These are phyloP conservation scores for Tulasnella sp. DNA, from an alignment of 768 basidiomycete species.

Conservation along the genomic window DNA sequence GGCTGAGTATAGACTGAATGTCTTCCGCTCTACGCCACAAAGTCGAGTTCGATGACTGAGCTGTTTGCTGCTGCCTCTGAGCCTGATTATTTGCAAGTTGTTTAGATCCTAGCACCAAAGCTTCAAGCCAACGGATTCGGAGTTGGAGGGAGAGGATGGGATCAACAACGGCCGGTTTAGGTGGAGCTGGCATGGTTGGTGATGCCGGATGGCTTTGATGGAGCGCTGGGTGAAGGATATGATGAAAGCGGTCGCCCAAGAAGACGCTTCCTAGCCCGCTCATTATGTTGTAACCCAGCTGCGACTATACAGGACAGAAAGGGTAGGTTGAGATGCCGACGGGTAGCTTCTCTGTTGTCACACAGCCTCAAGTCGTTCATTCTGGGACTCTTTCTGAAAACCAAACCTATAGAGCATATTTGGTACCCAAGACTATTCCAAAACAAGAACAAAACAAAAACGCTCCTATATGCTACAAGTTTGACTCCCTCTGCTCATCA, in stretches of 20 bases:
- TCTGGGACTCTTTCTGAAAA: no score
- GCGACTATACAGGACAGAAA: no score
- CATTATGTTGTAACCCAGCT: no score
- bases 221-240: constrained; percentile 45
- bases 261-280: constrained; percentile 59
- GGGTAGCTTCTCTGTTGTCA: no score
- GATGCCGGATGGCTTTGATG: constrained; percentile 28
- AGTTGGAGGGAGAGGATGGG: constrained; percentile 62
- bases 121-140: constrained; percentile 69
- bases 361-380: no score
- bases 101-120: constrained; percentile 51
- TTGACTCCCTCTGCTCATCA: no score
- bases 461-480: no score
- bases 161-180: constrained; percentile 30
- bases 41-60: constrained; percentile 25
- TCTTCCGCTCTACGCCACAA: constrained; percentile 49
- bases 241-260: constrained; percentile 56
- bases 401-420: no score
- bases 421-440: no score
- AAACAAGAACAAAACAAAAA: no score
- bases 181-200: constrained; percentile 17
- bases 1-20: constrained; percentile 45
- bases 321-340: no score
- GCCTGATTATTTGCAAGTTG: constrained; percentile 27
- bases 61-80: constrained; percentile 33